phyloP scores from a whole-genome alignment of 495 filamentous ascomycete species.

The Glutinoglossum americanum region DNA sequence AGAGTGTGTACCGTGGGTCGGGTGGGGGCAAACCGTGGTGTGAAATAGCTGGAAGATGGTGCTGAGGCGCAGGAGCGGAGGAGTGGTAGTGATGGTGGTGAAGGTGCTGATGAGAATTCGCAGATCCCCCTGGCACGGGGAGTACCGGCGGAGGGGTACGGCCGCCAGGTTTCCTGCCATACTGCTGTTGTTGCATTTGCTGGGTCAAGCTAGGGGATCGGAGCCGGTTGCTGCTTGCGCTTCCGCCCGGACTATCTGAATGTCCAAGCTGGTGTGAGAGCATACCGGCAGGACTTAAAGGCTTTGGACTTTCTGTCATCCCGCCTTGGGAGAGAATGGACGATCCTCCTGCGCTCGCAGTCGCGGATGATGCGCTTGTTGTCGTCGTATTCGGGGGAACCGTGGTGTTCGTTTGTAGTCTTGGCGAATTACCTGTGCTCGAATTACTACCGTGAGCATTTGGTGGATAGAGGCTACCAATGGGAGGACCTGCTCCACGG shows the following conservation, averaged over 20 bases:
- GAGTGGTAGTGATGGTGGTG: constrained; percentile 28
- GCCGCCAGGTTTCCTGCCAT: constrained; percentile 27
- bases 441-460: constrained; percentile 23
- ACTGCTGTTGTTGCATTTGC: constrained; percentile 45
- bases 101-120: constrained; percentile 25
- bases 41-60: not conserved
- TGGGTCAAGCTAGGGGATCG: constrained; percentile 50
- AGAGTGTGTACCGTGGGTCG: constrained; percentile 23
- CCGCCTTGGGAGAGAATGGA: constrained; percentile 46
- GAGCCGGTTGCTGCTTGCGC: constrained; percentile 27
- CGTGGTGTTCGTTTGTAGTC: not conserved
- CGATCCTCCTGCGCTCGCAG: constrained; percentile 24
- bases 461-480: constrained; percentile 28
- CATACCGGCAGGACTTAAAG: constrained; percentile 52
- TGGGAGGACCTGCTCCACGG: constrained; percentile 36
- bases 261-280: constrained; percentile 38
- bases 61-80: not conserved
- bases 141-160: constrained; percentile 19
- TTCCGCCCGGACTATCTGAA: constrained; percentile 17
- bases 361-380: constrained; percentile 23
- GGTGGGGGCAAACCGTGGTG: constrained; percentile 20
- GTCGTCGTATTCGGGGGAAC: not conserved
- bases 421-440: constrained; percentile 24
- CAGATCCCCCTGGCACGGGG: constrained; percentile 13
- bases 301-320: constrained; percentile 75